Conservation (phyloP, 805 yeast genomes). For the Candida boidinii region DNA sequence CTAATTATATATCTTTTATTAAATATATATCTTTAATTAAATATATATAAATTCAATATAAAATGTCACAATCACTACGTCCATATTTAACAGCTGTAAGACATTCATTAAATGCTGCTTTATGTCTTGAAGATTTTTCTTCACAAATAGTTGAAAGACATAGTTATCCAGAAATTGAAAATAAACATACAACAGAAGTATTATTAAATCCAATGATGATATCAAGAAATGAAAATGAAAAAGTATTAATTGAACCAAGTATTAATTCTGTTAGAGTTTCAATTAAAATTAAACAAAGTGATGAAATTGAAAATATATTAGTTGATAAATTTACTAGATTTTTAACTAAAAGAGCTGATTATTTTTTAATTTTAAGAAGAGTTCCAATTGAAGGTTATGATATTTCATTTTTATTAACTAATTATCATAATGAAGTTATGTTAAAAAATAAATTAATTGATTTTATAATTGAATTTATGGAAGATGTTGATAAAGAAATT, state of each 20-base stretch:
- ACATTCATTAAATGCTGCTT: slow-evolving; percentile 85
- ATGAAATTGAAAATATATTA: slow-evolving; percentile 89
- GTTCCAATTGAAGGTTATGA: slow-evolving; percentile 87
- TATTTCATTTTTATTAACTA: slow-evolving; percentile 87
- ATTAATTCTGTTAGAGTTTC: slow-evolving; percentile 88
- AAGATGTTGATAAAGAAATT: slow-evolving; percentile 96
- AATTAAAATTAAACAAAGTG: slow-evolving; percentile 92
- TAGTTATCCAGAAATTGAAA: slow-evolving; percentile 94
- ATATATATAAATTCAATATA: too few species aligned
- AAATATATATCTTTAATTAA: too few species aligned
- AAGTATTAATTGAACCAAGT: slow-evolving; percentile 87
- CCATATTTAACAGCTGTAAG: slow-evolving; percentile 94
- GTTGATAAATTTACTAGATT: slow-evolving; percentile 94
- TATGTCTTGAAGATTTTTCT: slow-evolving; percentile 87
- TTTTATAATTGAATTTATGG: slow-evolving; percentile 97
- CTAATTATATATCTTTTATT: too few species aligned
- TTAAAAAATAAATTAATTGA: slow-evolving; percentile 92
- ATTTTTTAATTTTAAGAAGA: slow-evolving; percentile 85
- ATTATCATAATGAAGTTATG: slow-evolving; percentile 93
- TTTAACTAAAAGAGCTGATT: slow-evolving; percentile 91
- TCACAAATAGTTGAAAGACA: slow-evolving; percentile 96
- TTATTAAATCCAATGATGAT: slow-evolving; percentile 82
- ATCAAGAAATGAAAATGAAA: slow-evolving; percentile 89
- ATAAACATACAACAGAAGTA: slow-evolving; percentile 72
- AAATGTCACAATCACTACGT: slow-evolving; percentile 96